Base-by-base conservation (phyloP, 2,329 filamentous ascomycete species). In the Neofusicoccum laricinum region DNA sequence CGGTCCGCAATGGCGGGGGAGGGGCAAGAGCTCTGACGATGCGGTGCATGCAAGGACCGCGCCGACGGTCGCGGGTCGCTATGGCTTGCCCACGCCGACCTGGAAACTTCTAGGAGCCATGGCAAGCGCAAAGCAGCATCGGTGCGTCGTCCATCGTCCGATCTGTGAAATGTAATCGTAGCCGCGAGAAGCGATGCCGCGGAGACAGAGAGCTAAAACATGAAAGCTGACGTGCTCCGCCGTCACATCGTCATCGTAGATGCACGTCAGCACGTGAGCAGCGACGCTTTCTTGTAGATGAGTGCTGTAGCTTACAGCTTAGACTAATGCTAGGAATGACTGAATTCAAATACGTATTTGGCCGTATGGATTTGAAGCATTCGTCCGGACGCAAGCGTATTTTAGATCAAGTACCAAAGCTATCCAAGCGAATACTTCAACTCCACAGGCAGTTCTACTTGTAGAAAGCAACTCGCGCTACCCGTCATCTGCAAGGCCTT, bases 1-100 rank as follows among this genome's bases (percentile, higher is more conserved):
- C 19, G 21, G 25, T 38, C 21, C 19, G 55, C 3, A 45, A 59
- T 59, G 61, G 61, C 61, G 49, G 61, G 48, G 61, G 48, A 63
- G 61, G 49, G 48, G 41, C 48, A 45, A 53, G 41, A 46, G 48
- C 46, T 63, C 41, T 55, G 55, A 59, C 25, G 38, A 57, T 36
- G 32, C 49, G 48, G 14, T 50, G 36, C 49, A 34, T 34, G n/a
- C 21, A 17, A 19, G 17, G 30, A 40, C 50, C 34, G 21, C 38
- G 51, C 36, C 38, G 36, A 19, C 38, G 53, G 4, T 32, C 38
- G 17, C n/a, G 7, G 40, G 12, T 32, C 38, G 17, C 19, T 11
- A 43, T 41, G 8, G 10, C 21, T 32, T 32, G 21, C 19, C 40
- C 15, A 30, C 38, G 15, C 15, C 21, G 10, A 3, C 8, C 15